Evolutionary conservation across 2,329 filamentous ascomycete genomes (phyloP).

Genomic region (Aureobasidium pullulans): DNA sequence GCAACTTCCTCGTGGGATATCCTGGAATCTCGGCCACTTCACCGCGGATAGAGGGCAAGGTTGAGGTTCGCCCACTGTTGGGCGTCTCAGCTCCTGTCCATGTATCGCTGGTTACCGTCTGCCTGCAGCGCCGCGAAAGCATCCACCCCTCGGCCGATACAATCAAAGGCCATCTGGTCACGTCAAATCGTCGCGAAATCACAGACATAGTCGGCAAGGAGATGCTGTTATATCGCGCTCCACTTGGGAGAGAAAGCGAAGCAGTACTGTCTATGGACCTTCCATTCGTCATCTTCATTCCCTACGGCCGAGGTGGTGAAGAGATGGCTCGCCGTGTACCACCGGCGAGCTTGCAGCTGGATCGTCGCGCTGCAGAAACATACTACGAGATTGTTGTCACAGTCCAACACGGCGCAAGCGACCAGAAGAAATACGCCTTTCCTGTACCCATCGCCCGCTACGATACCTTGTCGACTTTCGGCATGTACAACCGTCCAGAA

Average conservation of each 20-base stretch:
- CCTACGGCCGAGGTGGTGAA: constrained; percentile 83
- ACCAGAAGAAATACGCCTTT: constrained; percentile 85
- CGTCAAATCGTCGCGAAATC: constrained; percentile 74
- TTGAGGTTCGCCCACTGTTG: constrained; percentile 83
- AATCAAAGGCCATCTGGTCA: constrained; percentile 83
- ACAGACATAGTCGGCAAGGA: constrained; percentile 94
- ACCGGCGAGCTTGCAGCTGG: constrained; percentile 81
- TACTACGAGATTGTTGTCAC: constrained; percentile 95
- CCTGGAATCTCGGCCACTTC: constrained; percentile 95
- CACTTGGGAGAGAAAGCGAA: constrained; percentile 75
- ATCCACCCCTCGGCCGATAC: constrained; percentile 96
- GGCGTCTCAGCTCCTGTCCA: constrained; percentile 84
- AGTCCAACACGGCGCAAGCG: constrained; percentile 79
- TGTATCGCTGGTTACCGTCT: constrained; percentile 89
- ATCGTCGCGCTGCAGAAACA: constrained; percentile 91
- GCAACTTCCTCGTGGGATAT: constrained; percentile 92
- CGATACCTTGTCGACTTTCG: constrained; percentile 94
- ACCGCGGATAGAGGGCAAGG: constrained; percentile 96
- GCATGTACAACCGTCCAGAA: constrained; percentile 98
- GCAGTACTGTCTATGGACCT: constrained; percentile 92
- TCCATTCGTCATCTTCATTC: constrained; percentile 95
- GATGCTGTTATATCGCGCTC: constrained; percentile 81
- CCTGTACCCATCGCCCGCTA: constrained; percentile 87
- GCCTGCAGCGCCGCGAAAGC: constrained; percentile 84
- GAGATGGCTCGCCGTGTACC: constrained; percentile 86